Evolutionary conservation across 1,284 basidiomycete genomes (phyloP).

Genomic region (Termitomyces sp.): DNA sequence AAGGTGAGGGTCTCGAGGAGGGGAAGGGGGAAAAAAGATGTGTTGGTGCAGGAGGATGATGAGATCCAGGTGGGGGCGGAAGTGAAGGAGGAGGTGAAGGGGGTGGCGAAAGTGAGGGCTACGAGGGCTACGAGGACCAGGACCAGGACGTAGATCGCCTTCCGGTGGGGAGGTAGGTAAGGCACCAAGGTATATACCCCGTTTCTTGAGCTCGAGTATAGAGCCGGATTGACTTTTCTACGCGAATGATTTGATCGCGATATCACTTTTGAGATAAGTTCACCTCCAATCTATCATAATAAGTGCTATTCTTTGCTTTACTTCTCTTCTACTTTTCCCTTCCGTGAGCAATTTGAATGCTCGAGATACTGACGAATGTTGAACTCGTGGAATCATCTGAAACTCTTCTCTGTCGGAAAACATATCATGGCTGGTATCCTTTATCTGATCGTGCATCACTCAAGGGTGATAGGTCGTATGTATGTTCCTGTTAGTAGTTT

Average conservation of each 20-base stretch:
- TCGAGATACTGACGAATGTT: no score
- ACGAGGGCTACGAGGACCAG: conserved; percentile 21
- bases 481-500: no score
- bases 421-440: no score
- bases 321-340: no score
- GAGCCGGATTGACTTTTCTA: background rate
- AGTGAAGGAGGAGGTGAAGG: conserved; percentile 5
- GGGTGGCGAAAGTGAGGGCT: conserved; percentile 9
- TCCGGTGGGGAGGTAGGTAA: background rate
- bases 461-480: no score
- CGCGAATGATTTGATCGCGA: background rate
- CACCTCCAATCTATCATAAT: no score
- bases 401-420: no score
- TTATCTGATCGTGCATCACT: no score
- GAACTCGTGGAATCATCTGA: no score
- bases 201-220: background rate
- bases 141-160: conserved; percentile 14
- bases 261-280: no score
- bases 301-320: no score
- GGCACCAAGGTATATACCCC: background rate
- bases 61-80: conserved; percentile 3
- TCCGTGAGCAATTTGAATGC: no score
- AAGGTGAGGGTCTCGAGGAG: conserved; percentile 26
- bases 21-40: conserved; percentile 12
- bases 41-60: conserved; percentile 16